phyloP scores from a whole-genome alignment of 306 rosid species.

The Vicia faba region DNA sequence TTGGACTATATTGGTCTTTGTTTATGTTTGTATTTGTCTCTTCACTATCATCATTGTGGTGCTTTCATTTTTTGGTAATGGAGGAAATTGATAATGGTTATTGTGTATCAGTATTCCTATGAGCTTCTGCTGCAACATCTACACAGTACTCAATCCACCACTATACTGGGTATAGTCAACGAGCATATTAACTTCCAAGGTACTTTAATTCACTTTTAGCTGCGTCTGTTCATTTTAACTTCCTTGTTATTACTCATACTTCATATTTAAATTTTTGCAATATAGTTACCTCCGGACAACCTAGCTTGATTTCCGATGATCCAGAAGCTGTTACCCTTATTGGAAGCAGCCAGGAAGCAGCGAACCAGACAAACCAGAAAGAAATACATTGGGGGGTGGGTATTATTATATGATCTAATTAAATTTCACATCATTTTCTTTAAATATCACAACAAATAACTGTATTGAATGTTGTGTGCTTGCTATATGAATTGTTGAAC shows the following conservation, averaged over 20 bases:
- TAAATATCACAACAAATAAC: too few species aligned
- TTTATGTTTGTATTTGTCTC: constrained; percentile 23
- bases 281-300: constrained; percentile 88
- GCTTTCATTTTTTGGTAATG: not conserved
- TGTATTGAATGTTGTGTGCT: too few species aligned
- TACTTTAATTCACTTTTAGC: constrained; percentile 41
- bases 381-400: constrained; percentile 99
- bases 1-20: not conserved
- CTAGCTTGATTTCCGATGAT: constrained; percentile 84
- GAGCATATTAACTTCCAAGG: constrained; percentile 94
- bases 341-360: constrained; percentile 86
- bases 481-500: too few species aligned
- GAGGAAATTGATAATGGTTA: constrained; percentile 32
- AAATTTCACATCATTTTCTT: too few species aligned
- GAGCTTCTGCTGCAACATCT: constrained; percentile 93
- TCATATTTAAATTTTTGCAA: constrained; percentile 4
- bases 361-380: constrained; percentile 78
- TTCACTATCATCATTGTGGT: constrained; percentile 1
- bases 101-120: constrained; percentile 73
- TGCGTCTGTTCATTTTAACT: constrained; percentile 29
- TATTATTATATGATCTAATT: too few species aligned
- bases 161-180: constrained; percentile 86
- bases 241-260: constrained; percentile 21
- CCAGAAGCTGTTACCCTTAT: constrained; percentile 79
- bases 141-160: constrained; percentile 74